A percentile compares a stretch with the other conserved stretches of the same genome.
Conservation (phyloP, 2,329 filamentous ascomycete species). For the Thielaviopsis populi region DNA sequence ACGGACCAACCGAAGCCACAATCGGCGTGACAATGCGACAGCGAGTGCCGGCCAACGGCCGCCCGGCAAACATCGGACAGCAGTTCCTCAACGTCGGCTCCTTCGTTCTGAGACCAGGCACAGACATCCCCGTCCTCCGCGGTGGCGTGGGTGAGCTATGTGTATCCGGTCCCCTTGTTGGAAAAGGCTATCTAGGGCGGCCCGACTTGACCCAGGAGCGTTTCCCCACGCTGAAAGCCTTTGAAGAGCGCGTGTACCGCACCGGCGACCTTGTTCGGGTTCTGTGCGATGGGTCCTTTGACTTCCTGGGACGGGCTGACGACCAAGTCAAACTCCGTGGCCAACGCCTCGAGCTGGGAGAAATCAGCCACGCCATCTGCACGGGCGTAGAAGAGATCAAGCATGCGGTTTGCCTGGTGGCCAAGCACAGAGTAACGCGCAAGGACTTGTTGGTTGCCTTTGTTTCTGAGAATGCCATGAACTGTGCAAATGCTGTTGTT, state of each 20-base stretch:
- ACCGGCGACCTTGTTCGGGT: conserved; percentile 81
- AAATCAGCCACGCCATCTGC: conserved; percentile 74
- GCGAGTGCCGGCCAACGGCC: conserved; percentile 61
- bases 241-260: conserved; percentile 55
- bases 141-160: conserved; percentile 81
- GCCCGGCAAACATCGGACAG: conserved; percentile 73
- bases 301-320: conserved; percentile 76
- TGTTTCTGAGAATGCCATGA: conserved; percentile 26
- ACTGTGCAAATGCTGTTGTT: background rate
- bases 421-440: conserved; percentile 52
- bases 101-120: conserved; percentile 57
- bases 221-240: conserved; percentile 50
- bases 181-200: conserved; percentile 75
- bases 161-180: conserved; percentile 72
- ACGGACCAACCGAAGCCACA: conserved; percentile 83
- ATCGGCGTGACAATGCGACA: conserved; percentile 85
- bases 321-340: conserved; percentile 87
- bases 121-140: conserved; percentile 54
- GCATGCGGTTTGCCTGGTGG: conserved; percentile 63
- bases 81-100: conserved; percentile 81
- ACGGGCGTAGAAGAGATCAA: conserved; percentile 40
- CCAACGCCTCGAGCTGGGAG: conserved; percentile 74
- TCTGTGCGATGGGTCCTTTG: conserved; percentile 64
- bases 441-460: conserved; percentile 77
- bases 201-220: conserved; percentile 59